These are phyloP conservation scores for Ajuga reptans DNA, from an alignment of 305 asterid genomes.

Conservation along the genomic window DNA sequence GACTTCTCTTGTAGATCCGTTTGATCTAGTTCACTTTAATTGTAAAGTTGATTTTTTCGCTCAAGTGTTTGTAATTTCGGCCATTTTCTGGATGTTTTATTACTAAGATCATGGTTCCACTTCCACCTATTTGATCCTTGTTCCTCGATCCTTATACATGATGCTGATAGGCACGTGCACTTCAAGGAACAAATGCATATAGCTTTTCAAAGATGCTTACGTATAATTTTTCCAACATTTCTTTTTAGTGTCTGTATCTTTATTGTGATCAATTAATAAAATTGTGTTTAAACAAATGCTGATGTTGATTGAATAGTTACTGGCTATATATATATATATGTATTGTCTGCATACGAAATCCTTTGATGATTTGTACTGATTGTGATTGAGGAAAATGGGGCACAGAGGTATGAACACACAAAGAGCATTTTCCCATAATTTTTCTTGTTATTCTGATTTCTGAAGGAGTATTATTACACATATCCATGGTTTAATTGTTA, in stretches of 20 bases:
- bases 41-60: background rate
- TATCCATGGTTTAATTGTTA: background rate
- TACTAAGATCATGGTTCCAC: background rate
- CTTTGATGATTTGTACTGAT: background rate
- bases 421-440: background rate
- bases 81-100: background rate
- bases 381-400: background rate
- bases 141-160: background rate
- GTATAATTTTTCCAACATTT: background rate
- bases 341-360: background rate
- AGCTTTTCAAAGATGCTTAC: background rate
- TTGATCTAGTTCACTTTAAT: slow-evolving; percentile 18
- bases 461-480: background rate
- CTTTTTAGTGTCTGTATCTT: background rate
- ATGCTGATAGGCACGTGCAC: background rate
- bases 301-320: background rate
- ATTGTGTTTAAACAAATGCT: background rate
- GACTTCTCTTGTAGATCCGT: slow-evolving; percentile 16
- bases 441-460: background rate
- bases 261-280: background rate
- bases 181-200: background rate
- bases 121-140: background rate
- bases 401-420: background rate
- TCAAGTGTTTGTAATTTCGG: background rate
- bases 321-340: background rate